Evolutionary conservation across 116 monocot genomes (phyloP).

Genomic region (Posidonia oceanica): DNA sequence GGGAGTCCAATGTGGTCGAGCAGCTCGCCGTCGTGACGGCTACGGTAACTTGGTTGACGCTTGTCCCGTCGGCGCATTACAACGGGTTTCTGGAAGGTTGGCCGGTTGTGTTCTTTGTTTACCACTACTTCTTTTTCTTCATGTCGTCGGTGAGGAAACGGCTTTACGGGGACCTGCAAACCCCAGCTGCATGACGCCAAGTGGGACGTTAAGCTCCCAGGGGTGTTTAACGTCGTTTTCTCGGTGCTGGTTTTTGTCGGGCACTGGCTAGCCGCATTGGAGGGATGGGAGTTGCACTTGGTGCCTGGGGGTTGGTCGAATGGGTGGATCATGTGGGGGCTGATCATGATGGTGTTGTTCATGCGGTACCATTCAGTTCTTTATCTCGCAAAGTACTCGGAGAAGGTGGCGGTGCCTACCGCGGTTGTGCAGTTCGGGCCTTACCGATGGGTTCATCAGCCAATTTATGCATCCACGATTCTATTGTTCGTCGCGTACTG

Average conservation of each 20-base stretch:
- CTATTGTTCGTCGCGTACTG: conserved; percentile 51
- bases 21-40: conserved; percentile 61
- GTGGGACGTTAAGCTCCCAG: conserved; percentile 51
- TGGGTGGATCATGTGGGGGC: conserved; percentile 30
- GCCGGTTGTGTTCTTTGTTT: conserved; percentile 71
- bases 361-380: conserved; percentile 65
- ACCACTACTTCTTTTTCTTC: conserved; percentile 94
- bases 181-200: conserved; percentile 49
- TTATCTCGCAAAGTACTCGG: conserved; percentile 59
- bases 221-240: conserved; percentile 18
- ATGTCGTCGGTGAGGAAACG: conserved; percentile 56
- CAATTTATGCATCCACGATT: conserved; percentile 62
- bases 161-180: conserved; percentile 61
- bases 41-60: conserved; percentile 52
- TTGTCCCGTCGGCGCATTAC: conserved; percentile 61
- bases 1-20: conserved; percentile 28
- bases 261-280: conserved; percentile 58
- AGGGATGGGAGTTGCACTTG: conserved; percentile 56
- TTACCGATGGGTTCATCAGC: conserved; percentile 69
- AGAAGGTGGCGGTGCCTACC: conserved; percentile 54
- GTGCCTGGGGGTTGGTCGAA: conserved; percentile 63
- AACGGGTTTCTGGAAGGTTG: conserved; percentile 78
- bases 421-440: conserved; percentile 79
- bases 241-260: conserved; percentile 28
- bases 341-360: conserved; percentile 37